Percentiles rank a stretch among this genome's conserved stretches.
These are phyloP conservation scores for Phytopythium vexans DNA, from an alignment of 352 stramenopile species.

Conservation along the genomic window DNA sequence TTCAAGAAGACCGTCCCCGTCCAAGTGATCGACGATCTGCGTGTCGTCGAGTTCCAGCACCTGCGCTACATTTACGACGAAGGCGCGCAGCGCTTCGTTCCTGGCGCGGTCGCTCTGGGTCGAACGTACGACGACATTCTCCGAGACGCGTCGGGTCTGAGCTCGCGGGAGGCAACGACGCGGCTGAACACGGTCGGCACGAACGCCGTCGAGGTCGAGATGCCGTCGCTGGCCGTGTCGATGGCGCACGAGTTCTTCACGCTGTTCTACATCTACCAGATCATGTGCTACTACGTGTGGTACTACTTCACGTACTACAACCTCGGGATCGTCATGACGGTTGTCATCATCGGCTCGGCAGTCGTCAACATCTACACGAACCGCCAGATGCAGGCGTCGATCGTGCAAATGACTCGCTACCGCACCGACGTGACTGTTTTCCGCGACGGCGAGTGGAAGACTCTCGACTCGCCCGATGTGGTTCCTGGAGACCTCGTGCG, in stretches of 20 bases:
- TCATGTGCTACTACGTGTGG: constrained; percentile 44
- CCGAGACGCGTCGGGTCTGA: constrained; percentile 4
- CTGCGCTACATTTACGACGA: constrained; percentile 31
- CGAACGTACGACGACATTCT: constrained; percentile 16
- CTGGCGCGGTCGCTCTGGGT: constrained; percentile 16
- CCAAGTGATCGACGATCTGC: constrained; percentile 9
- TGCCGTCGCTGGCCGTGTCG: constrained; percentile 20
- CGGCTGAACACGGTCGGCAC: constrained; percentile 12
- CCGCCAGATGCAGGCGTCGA: constrained; percentile 20
- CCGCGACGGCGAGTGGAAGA: constrained; percentile 26
- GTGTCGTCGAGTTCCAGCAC: constrained; percentile 31
- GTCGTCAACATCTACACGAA: constrained; percentile 34
- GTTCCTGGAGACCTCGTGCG: constrained; percentile 43
- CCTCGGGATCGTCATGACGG: constrained; percentile 25
- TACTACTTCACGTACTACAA: constrained; percentile 42
- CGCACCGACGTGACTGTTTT: constrained; percentile 47
- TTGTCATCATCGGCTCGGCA: constrained; percentile 21
- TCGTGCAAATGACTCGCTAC: constrained; percentile 35
- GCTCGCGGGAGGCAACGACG: neutral
- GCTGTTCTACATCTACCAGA: constrained; percentile 33
- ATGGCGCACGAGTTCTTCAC: constrained; percentile 24
- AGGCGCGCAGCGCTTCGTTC: constrained; percentile 15
- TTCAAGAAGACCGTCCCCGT: constrained; percentile 15
- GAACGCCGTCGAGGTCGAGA: constrained; percentile 25
- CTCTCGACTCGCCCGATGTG: constrained; percentile 20